Conservation (phyloP, 2,329 filamentous ascomycete genomes). For the Bipolaris cookei region DNA sequence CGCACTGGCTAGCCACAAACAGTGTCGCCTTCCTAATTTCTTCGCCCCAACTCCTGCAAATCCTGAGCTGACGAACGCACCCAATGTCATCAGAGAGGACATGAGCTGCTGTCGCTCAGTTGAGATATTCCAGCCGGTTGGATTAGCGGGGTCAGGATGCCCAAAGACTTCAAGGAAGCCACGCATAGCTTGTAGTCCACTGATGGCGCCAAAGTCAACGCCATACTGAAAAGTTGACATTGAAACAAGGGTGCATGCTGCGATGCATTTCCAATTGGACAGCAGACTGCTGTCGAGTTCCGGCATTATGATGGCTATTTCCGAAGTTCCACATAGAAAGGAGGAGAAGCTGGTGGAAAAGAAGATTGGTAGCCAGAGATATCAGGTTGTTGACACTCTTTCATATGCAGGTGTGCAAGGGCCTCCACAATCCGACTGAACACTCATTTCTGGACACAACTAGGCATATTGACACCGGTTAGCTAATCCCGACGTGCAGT, state of each 20-base stretch:
- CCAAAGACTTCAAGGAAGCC: conserved; percentile 55
- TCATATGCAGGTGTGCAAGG: neutral
- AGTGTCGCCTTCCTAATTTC: conserved; percentile 51
- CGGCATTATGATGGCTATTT: conserved; percentile 25
- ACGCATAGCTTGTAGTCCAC: conserved; percentile 59
- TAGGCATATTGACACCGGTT: conserved; percentile 17
- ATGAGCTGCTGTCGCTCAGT: conserved; percentile 53
- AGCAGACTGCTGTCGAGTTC: conserved; percentile 39
- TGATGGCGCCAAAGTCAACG: conserved; percentile 60
- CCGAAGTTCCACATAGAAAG: neutral
- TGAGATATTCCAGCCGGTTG: conserved; percentile 56
- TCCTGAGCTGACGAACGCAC: conserved; percentile 53
- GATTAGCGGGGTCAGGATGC: conserved; percentile 31
- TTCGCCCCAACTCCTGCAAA: conserved; percentile 43
- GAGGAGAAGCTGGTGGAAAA: neutral
- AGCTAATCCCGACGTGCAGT: conserved; percentile 14
- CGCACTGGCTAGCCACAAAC: conserved; percentile 57
- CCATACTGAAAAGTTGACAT: conserved; percentile 62
- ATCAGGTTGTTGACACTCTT: neutral
- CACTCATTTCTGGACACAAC: conserved; percentile 4
- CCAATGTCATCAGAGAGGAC: conserved; percentile 55
- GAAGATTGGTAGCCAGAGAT: neutral
- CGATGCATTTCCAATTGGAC: conserved; percentile 56
- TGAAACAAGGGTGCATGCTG: conserved; percentile 57
- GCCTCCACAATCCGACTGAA: no score